phyloP scores from a whole-genome alignment of 345 rosid species.

The Angophora floribunda region DNA sequence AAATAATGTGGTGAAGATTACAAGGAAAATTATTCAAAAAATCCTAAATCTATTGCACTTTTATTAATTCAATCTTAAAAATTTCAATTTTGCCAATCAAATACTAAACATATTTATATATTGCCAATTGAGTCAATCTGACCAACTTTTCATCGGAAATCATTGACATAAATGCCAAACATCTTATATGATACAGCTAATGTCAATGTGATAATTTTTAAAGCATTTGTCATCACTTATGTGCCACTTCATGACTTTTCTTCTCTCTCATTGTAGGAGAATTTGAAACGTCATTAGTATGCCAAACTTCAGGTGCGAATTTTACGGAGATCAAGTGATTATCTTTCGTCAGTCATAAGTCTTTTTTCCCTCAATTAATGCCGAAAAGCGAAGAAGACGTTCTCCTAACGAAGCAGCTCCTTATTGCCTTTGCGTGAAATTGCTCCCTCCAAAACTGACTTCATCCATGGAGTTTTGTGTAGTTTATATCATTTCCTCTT shows the following conservation, averaged over 20 bases:
- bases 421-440: not conserved
- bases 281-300: not conserved
- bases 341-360: not conserved
- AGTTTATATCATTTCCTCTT: not conserved
- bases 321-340: not conserved
- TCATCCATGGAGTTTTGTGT: not conserved
- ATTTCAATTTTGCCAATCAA: too few relatives aligned
- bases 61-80: fast-evolving
- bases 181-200: fast-evolving
- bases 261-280: not conserved
- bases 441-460: not conserved
- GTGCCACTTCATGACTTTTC: not conserved
- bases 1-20: not conserved
- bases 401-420: not conserved
- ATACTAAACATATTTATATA: too few relatives aligned
- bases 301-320: not conserved
- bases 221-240: not conserved
- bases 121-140: not conserved
- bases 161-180: fast-evolving
- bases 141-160: too few relatives aligned
- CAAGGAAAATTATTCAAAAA: too few relatives aligned
- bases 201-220: fast-evolving
- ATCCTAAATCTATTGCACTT: too few relatives aligned
- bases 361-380: not conserved
- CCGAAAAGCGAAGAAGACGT: not conserved